Evolutionary conservation across 2,329 filamentous ascomycete species (phyloP), one percentile per base, ranked within the genome.

Genomic region (Fusarium coicis): DNA sequence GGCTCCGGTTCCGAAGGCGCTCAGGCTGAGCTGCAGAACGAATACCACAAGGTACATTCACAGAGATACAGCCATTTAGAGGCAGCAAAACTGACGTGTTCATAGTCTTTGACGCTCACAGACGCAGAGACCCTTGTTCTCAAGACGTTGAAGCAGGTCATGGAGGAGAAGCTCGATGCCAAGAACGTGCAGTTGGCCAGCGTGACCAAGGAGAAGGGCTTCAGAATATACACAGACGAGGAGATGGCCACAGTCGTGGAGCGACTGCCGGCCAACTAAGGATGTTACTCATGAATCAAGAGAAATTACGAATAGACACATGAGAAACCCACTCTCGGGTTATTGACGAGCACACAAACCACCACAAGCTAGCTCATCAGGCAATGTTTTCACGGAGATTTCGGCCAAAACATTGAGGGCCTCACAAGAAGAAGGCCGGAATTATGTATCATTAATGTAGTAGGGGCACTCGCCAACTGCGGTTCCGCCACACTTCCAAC

Each of bases 121-220:
- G 96, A 99, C 81, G 96, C 96, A 66, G 96, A 99, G 86, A 96
- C 95, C 7, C 86, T 99, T 75, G 95, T 97, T 57, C 87, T 99
- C 80, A 98, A 98, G 90, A 99, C 96, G 42, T 84, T 99, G 83
- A 99, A 98, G 89, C 96, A 99, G 86, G 96, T 99, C 77, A 99
- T 99, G 96, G 96, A 99, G 86, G 96, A 99, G 91, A 99, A 99
- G 87, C 89, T 99, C 69, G 96, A 99, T 82, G 90, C 95, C 74
- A 99, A 99, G 90, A 99, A 99, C 81, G 96, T 99, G 75, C 96
- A 99, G 87, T 85, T 99, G 77, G 96, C 96, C 60, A 98, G 96
- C 81, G 96, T 99, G 65, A 99, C 96, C 72, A 97, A 95, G 88
- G 96, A 98, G 76, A 96, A 93, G 85, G 96, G 96, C 63, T 99